A percentile compares a stretch with the other conserved stretches of the same genome.
Conservation (phyloP, 2,329 filamentous ascomycete species). For the Coleophoma eucalyptorum region DNA sequence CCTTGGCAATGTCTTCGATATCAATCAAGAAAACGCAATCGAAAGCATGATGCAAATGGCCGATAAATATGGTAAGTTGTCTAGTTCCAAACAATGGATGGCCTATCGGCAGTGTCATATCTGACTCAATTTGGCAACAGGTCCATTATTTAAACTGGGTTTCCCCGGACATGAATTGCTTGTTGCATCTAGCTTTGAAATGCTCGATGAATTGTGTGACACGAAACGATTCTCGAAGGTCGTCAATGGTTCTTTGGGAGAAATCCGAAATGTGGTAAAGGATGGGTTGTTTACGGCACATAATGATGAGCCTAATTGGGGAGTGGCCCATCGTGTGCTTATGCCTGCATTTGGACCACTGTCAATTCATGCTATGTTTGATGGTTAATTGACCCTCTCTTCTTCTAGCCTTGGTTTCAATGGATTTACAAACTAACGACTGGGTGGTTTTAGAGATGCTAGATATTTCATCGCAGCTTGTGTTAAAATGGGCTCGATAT, state of each 20-base stretch:
- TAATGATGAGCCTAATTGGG: constrained; percentile 53
- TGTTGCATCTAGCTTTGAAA: background rate
- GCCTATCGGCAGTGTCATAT: too few relatives aligned
- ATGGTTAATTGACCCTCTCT: too few relatives aligned
- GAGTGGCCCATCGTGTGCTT: constrained; percentile 59
- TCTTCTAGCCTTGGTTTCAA: too few relatives aligned
- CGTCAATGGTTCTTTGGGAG: background rate
- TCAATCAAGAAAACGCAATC: background rate
- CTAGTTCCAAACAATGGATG: too few relatives aligned
- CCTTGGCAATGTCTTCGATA: background rate
- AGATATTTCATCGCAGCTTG: constrained; percentile 62
- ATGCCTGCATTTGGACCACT: constrained; percentile 68
- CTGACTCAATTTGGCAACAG: too few relatives aligned
- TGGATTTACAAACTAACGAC: too few relatives aligned
- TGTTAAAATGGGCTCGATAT: constrained; percentile 64
- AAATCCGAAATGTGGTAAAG: background rate
- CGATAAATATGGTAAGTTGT: background rate
- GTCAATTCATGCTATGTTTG: constrained; percentile 64
- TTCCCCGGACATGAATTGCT: background rate
- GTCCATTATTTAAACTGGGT: too few relatives aligned
- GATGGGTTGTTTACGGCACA: background rate
- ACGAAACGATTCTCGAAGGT: background rate
- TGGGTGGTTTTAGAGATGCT: too few relatives aligned
- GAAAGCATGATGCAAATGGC: background rate
- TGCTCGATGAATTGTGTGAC: background rate